Evolutionary conservation across 495 filamentous ascomycete species (phyloP), one percentile per base, ranked within the genome.

Genomic region (Pseudoneurospora amorphoporcata): DNA sequence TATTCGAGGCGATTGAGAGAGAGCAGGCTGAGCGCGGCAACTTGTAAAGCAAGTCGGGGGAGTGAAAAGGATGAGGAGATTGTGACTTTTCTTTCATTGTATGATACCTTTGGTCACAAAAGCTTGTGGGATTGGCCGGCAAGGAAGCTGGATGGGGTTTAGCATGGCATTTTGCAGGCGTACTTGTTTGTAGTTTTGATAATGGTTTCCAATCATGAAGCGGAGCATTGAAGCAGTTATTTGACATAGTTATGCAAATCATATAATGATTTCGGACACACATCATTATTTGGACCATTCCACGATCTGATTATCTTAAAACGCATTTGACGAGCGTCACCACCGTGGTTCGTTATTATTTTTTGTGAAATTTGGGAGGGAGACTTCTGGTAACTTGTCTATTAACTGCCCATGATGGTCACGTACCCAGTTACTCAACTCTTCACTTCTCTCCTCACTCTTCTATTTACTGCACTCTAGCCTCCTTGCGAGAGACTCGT

Each of bases 1-100:
- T 97, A 74, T 97, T 97, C 77, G 93, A 97, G 83, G 94, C 94
- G 4, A 92, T 97, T 81, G 94, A 97, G 86, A 80, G 93, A 23
- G 94, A 97, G 78, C 94, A 97, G 83, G 92, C 87, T 29, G 84
- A 91, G 79, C 83, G 94, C 72, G 94, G 94, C 10, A 97, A 97
- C 80, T 79, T 97, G 77, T 90, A 78, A 75, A 19, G 14, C 40
- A 41, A 12, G 47, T 12, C 14, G 16, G n/a, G 16, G 7, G 7
- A 16, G 32, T 69, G 3, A 58, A 10, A 3, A 8, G 42, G 17
- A 19, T 71, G 68, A 40, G 19, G 39, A 61, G 41, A 41, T 19
- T 39, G 39, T 40, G 43, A 40, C 29, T 72, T 43, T 72, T 39
- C 35, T 42, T 35, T 42, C 32, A 7, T 23, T 32, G 35, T 72